Conservation (phyloP, 164 flowering plant species). For the Nymphaea colorata region DNA sequence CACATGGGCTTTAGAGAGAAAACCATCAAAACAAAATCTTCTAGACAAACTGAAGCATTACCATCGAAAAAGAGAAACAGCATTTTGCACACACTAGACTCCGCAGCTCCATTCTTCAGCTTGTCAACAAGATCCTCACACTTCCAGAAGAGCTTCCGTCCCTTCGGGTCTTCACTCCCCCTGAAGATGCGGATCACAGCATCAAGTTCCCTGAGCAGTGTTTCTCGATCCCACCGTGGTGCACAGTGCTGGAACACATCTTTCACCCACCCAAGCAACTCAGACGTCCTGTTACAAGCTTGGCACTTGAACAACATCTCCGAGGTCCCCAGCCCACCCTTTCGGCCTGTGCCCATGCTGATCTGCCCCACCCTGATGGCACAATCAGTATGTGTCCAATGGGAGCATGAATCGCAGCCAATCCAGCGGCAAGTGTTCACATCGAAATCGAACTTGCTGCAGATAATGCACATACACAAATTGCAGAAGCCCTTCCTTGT, state of each 20-base stretch:
- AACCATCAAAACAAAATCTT: background rate
- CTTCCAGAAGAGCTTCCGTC: slow-evolving; percentile 81
- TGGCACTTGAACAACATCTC: slow-evolving; percentile 92
- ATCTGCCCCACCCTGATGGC: slow-evolving; percentile 83
- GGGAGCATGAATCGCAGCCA: slow-evolving; percentile 92
- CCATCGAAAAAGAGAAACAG: slow-evolving; percentile 84
- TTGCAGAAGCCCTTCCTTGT: slow-evolving; percentile 89
- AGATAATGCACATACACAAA: slow-evolving; percentile 94
- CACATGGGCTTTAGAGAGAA: background rate
- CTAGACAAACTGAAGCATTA: slow-evolving; percentile 9
- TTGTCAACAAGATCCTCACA: slow-evolving; percentile 85
- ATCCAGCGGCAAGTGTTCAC: slow-evolving; percentile 98
- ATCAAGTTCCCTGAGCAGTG: slow-evolving; percentile 78
- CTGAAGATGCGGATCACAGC: slow-evolving; percentile 77
- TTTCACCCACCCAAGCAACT: slow-evolving; percentile 94
- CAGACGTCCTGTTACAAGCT: slow-evolving; percentile 84
- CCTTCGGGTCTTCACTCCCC: slow-evolving; percentile 85
- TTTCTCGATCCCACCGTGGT: slow-evolving; percentile 80
- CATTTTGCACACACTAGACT: slow-evolving; percentile 53
- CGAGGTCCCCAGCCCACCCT: slow-evolving; percentile 44
- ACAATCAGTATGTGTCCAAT: slow-evolving; percentile 98
- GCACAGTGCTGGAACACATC: slow-evolving; percentile 98
- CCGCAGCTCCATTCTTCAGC: slow-evolving; percentile 60
- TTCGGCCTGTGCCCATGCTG: slow-evolving; percentile 62
- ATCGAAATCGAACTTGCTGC: slow-evolving; percentile 94